Evolutionary conservation across 1,284 basidiomycete genomes (phyloP).

Genomic region (Cutaneotrichosporon sp.): DNA sequence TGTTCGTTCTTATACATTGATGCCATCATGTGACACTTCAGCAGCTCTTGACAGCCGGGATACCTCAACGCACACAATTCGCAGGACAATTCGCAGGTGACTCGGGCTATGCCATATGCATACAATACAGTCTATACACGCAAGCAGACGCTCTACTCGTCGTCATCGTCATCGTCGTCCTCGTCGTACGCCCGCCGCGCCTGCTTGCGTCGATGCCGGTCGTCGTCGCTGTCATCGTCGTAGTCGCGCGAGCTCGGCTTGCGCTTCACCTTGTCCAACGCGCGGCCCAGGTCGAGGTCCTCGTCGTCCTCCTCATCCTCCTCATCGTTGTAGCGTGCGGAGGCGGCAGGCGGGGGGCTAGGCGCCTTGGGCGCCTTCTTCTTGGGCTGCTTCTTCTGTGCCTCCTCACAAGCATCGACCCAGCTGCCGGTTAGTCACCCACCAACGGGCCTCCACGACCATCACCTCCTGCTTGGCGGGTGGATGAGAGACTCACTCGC

Average conservation of each 20-base stretch:
- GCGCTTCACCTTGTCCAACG: conserved; percentile 5
- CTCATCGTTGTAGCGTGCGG: conserved; percentile 58
- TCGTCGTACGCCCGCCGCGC: conserved; percentile 19
- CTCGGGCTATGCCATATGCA: conserved; percentile 13
- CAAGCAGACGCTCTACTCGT: conserved; percentile 14
- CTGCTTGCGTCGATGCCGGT: conserved; percentile 8
- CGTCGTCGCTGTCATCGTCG: conserved; percentile 24
- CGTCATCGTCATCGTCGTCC: conserved; percentile 27
- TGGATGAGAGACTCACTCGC: conserved; percentile 36
- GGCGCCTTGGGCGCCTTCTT: conserved; percentile 19
- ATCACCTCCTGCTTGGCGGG: no score
- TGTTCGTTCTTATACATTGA: neutral
- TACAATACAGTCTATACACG: conserved; percentile 20
- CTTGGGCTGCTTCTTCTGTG: conserved; percentile 38
- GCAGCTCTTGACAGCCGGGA: no score
- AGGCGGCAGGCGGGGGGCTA: conserved; percentile 17
- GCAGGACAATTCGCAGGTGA: neutral
- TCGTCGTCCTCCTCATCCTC: conserved; percentile 66
- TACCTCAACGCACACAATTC: neutral
- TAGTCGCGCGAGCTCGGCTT: conserved; percentile 19
- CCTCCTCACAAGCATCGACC: conserved; percentile 53
- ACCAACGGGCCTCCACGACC: no score
- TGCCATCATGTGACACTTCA: neutral
- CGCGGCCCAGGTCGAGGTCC: conserved; percentile 50
- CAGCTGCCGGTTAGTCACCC: conserved; percentile 34